Evolutionary conservation across 2,329 filamentous ascomycete species (phyloP).

Genomic region (Nigrospora oryzae): DNA sequence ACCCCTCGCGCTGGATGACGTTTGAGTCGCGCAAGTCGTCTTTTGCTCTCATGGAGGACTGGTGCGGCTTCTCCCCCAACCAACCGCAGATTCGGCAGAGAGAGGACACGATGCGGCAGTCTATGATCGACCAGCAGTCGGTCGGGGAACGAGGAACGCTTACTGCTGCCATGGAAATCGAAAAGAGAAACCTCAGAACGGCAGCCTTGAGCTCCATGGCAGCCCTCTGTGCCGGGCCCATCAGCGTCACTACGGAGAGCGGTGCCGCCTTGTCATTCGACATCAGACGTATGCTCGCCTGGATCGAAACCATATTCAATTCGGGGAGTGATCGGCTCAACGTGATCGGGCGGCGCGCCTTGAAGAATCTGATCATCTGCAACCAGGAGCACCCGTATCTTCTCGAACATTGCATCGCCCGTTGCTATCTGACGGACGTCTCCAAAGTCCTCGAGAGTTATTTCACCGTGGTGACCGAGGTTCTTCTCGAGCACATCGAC

Average conservation of each 20-base stretch:
- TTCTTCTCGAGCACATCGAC: constrained; percentile 74
- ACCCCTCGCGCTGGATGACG: constrained; percentile 90
- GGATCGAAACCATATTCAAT: constrained; percentile 93
- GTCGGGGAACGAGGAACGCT: constrained; percentile 67
- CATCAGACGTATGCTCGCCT: constrained; percentile 81
- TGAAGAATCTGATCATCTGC: constrained; percentile 83
- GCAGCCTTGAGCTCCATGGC: constrained; percentile 95
- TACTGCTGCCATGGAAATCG: constrained; percentile 90
- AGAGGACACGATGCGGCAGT: constrained; percentile 82
- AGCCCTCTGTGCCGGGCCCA: constrained; percentile 75
- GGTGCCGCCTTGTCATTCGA: constrained; percentile 87
- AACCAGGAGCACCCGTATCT: constrained; percentile 83
- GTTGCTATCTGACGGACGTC: constrained; percentile 77
- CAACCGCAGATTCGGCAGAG: constrained; percentile 72
- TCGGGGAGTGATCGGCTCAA: constrained; percentile 89
- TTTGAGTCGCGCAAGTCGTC: constrained; percentile 94
- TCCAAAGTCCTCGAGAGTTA: constrained; percentile 89
- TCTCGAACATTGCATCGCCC: constrained; percentile 80
- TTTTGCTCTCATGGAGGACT: constrained; percentile 96
- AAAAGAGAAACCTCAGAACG: constrained; percentile 84
- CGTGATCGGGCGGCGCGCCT: constrained; percentile 74
- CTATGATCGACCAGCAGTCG: constrained; percentile 72
- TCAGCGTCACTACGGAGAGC: constrained; percentile 82
- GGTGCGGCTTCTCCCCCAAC: constrained; percentile 96
- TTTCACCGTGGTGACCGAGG: constrained; percentile 83